A percentile compares a stretch with the other conserved stretches of the same genome.
Evolutionary conservation across 2,329 filamentous ascomycete genomes (phyloP).

Genomic region (Aspergillus sp.): DNA sequence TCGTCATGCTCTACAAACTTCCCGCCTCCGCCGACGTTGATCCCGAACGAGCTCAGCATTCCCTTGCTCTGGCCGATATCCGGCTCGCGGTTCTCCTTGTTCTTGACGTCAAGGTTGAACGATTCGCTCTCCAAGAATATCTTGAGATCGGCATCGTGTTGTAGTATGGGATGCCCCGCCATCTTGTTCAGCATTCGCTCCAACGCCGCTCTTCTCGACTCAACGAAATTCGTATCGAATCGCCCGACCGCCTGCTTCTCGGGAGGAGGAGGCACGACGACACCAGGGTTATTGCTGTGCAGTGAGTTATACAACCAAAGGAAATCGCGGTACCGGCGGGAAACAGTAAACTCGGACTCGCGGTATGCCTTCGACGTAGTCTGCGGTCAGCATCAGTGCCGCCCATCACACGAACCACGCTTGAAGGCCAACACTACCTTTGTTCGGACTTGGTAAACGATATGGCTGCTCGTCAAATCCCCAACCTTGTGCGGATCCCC

Average conservation of each 20-base stretch:
- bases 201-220: constrained; percentile 77
- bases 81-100: constrained; percentile 87
- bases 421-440: constrained; percentile 51
- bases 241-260: constrained; percentile 96
- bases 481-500: constrained; percentile 98
- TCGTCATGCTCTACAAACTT: constrained; percentile 99
- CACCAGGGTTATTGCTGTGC: constrained; percentile 87
- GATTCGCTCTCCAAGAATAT: constrained; percentile 93
- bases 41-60: constrained; percentile 74
- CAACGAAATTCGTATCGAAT: constrained; percentile 94
- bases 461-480: constrained; percentile 92
- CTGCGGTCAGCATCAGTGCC: constrained; percentile 35
- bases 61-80: constrained; percentile 85
- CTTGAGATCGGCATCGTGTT: constrained; percentile 89
- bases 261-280: constrained; percentile 89
- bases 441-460: constrained; percentile 91
- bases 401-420: constrained; percentile 1
- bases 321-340: constrained; percentile 89
- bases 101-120: constrained; percentile 94
- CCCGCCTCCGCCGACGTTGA: constrained; percentile 62
- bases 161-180: constrained; percentile 76
- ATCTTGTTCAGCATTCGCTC: constrained; percentile 98
- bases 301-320: constrained; percentile 94
- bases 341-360: constrained; percentile 85
- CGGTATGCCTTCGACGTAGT: constrained; percentile 95